These are phyloP conservation scores for Aureobasidium pullulans DNA, from an alignment of 2,329 filamentous ascomycete species.

Conservation along the genomic window DNA sequence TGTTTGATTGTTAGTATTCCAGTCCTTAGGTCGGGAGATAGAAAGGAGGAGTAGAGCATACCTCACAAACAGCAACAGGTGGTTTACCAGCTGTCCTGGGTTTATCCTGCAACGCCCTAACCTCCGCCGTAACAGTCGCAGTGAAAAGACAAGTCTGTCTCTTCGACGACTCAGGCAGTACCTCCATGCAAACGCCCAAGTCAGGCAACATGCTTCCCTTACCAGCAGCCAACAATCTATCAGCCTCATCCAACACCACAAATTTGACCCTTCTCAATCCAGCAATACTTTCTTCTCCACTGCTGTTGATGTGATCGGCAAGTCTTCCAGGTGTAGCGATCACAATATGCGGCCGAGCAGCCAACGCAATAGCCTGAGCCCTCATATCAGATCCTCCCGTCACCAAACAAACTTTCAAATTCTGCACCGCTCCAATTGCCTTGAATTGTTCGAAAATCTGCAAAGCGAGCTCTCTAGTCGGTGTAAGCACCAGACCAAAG, in stretches of 20 bases:
- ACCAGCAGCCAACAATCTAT: conserved; percentile 70
- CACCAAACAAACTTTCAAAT: conserved; percentile 79
- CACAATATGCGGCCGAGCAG: conserved; percentile 77
- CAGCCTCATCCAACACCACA: conserved; percentile 92
- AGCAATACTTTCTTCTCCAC: conserved; percentile 81
- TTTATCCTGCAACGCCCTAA: conserved; percentile 75
- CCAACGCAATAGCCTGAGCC: conserved; percentile 75
- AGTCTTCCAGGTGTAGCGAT: conserved; percentile 90
- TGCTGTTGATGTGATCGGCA: conserved; percentile 87
- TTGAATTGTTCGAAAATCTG: conserved; percentile 97
- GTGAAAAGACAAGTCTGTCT: conserved; percentile 96
- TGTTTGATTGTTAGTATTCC: not conserved
- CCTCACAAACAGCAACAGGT: conserved; percentile 80
- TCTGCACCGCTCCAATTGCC: conserved; percentile 81
- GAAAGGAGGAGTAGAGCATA: not conserved
- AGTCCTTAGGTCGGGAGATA: no score
- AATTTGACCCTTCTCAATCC: conserved; percentile 72
- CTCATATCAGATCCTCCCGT: conserved; percentile 93
- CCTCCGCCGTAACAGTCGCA: conserved; percentile 88
- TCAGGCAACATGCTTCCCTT: conserved; percentile 78
- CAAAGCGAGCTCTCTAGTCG: conserved; percentile 83
- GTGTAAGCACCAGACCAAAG: conserved; percentile 82
- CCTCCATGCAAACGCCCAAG: no score
- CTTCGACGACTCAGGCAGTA: conserved; percentile 43
- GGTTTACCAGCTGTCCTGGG: conserved; percentile 61